Base-by-base conservation (phyloP, 2,329 filamentous ascomycete species). In the Penicillium sp. region DNA sequence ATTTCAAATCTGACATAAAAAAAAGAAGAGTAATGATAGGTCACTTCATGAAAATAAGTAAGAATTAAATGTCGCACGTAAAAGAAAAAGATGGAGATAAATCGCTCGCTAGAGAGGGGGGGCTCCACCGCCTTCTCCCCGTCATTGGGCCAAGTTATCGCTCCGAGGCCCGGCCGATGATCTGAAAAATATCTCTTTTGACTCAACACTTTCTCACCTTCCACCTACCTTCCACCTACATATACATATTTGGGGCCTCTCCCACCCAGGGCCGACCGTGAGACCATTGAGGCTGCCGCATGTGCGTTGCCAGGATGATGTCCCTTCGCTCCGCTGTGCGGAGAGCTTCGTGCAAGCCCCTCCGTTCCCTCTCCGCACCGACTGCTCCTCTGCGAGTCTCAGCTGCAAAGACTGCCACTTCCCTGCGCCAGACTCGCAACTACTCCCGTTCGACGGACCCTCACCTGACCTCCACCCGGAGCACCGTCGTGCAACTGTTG, bases 401-500 rank as follows among this genome's bases (percentile, higher is more conserved):
- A 59, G 66, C 67, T 49, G 59, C 64, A 50, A 60, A 68, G 55
- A 59, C 69, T 44, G 64, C 64, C 49, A 64, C 75, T 29, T 69
- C 70, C 49, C 66, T 69, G 13, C 53, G 53, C 57, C 73, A 76
- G 59, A 62, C 66, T 62, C 79, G 79, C 55, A 60, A 65, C 50
- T 81, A 81, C 64, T 78, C 79, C 44, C 77, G 79, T 47, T 73
- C 76, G 29, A 71, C 79, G 8, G 78, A 78, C 53, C 70, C 72
- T 66, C 78, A 88, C 67, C 82, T 84, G 59, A 69, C 65, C 44
- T 86, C 83, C 57, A 91, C 89, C 44, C 85, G 90, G 58, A 88
- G 88, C 47, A 93, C 91, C 55, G 91, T 96, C 63, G 89, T 96
- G 70, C 91, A 93, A 79, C 85, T 96, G 59, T 83, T 97, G 67